Evolutionary conservation across 2,329 filamentous ascomycete species (phyloP).

Genomic region (Aspergillus uvarum): DNA sequence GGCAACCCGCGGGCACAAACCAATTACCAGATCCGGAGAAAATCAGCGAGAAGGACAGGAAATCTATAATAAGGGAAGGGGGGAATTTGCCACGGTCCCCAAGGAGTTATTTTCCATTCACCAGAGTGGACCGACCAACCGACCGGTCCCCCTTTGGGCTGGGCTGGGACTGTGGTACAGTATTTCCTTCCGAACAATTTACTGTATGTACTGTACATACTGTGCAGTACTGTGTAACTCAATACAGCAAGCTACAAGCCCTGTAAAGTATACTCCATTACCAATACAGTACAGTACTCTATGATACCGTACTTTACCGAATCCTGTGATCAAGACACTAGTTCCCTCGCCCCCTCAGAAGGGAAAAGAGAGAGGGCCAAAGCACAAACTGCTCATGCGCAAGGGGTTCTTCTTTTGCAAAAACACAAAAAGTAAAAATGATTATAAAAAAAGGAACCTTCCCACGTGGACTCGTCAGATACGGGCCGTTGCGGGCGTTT

Average conservation of each 20-base stretch:
- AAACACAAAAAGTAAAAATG: too few relatives aligned
- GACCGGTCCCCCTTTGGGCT: not conserved
- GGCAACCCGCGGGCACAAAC: not conserved
- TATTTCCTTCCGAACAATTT: too few relatives aligned
- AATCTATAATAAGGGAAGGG: not conserved
- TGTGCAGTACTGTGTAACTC: too few relatives aligned
- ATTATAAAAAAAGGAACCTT: not conserved
- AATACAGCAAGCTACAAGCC: too few relatives aligned
- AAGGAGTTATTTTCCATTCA: not conserved
- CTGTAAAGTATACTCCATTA: not conserved
- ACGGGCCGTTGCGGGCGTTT: conserved; percentile 16
- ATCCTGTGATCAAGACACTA: not conserved
- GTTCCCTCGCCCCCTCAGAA: not conserved
- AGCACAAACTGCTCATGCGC: conserved; percentile 17
- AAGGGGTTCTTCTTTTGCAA: conserved; percentile 14
- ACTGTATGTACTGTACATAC: too few relatives aligned
- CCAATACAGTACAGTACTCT: not conserved
- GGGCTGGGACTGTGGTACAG: not conserved
- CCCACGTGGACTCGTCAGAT: conserved; percentile 21
- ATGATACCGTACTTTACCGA: not conserved
- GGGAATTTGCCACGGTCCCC: not conserved
- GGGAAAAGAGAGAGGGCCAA: conserved; percentile 2
- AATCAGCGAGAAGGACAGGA: not conserved
- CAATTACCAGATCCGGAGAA: not conserved
- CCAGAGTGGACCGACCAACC: too few relatives aligned